These are phyloP conservation scores for Pichia membranifaciens DNA, from an alignment of 805 yeast species.

Conservation along the genomic window DNA sequence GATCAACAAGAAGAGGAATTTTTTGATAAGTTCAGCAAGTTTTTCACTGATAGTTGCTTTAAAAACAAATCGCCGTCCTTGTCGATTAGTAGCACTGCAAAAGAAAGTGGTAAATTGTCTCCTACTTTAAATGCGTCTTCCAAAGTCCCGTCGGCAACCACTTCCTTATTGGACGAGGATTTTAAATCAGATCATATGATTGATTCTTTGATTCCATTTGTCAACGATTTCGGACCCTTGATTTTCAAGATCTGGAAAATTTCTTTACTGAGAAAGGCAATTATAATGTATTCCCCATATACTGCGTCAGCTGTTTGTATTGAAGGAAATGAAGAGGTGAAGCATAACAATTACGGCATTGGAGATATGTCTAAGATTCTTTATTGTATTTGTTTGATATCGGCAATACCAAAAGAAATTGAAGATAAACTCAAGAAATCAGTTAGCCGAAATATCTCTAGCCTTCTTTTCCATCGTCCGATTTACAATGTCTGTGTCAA, in stretches of 20 bases:
- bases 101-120: background rate
- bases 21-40: slow-evolving; percentile 3
- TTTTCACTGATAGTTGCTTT: background rate
- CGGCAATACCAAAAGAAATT: slow-evolving; percentile 57
- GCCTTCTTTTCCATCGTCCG: slow-evolving; percentile 37
- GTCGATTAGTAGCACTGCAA: background rate
- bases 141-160: slow-evolving; percentile 16
- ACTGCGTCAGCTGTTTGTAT: slow-evolving; percentile 17
- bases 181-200: slow-evolving; percentile 38
- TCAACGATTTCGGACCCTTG: slow-evolving; percentile 57
- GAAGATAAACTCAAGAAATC: slow-evolving; percentile 25
- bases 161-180: slow-evolving; percentile 14
- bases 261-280: slow-evolving; percentile 50
- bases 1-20: slow-evolving; percentile 15
- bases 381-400: slow-evolving; percentile 54
- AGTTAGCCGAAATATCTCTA: slow-evolving; percentile 16
- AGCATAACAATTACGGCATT: slow-evolving; percentile 16
- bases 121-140: slow-evolving; percentile 3
- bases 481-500: slow-evolving; percentile 59
- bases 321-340: slow-evolving; percentile 8
- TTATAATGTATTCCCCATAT: slow-evolving; percentile 39
- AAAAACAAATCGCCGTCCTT: background rate
- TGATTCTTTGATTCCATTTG: slow-evolving; percentile 38
- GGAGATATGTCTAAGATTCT: slow-evolving; percentile 43
- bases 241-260: slow-evolving; percentile 60